Evolutionary conservation across 495 filamentous ascomycete genomes (phyloP).

Genomic region (Aspergillus avenaceus): DNA sequence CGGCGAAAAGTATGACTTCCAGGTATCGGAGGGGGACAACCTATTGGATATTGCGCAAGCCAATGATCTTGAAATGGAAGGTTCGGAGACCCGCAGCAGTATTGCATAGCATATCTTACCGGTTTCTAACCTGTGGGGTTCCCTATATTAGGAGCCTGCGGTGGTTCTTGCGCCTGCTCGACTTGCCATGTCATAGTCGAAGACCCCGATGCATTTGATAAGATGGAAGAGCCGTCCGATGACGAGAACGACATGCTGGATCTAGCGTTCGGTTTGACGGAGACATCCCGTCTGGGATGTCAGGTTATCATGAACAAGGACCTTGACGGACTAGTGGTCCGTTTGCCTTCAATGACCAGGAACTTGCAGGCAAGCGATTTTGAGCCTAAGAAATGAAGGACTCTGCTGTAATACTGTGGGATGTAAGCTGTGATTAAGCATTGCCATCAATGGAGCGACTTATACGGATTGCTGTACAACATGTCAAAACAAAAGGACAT

Average conservation of each 20-base stretch:
- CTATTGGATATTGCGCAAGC: constrained; percentile 91
- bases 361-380: constrained; percentile 97
- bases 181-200: constrained; percentile 96
- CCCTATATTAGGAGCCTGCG: constrained; percentile 66
- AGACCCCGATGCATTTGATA: constrained; percentile 79
- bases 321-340: constrained; percentile 79
- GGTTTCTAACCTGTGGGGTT: neutral
- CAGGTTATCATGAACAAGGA: constrained; percentile 90
- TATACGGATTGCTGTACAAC: neutral
- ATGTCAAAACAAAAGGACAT: neutral
- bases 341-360: constrained; percentile 86
- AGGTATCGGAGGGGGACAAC: constrained; percentile 83
- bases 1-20: constrained; percentile 65
- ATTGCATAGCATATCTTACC: neutral
- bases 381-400: constrained; percentile 34
- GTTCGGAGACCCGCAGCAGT: constrained; percentile 28
- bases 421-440: neutral
- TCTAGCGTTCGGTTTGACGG: constrained; percentile 89
- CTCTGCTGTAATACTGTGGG: no score
- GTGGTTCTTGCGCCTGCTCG: constrained; percentile 92
- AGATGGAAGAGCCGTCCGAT: constrained; percentile 87
- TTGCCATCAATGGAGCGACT: neutral
- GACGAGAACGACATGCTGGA: constrained; percentile 99
- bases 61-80: constrained; percentile 97
- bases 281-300: constrained; percentile 93